Evolutionary conservation across 139 green algal genomes (phyloP).

Genomic region (Chlorella ohadii): DNA sequence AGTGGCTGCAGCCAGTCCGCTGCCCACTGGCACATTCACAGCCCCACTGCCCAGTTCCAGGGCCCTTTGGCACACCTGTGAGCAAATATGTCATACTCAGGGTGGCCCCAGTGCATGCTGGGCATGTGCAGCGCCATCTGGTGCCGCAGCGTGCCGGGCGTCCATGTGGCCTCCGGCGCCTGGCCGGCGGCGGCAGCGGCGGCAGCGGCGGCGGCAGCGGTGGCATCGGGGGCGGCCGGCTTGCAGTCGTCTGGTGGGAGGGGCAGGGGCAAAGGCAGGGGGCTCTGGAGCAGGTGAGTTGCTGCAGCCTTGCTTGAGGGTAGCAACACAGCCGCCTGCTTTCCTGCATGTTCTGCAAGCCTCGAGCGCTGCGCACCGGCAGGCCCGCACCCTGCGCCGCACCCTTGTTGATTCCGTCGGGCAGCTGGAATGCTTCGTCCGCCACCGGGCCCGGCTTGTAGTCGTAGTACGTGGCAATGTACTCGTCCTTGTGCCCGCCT

Average conservation of each 20-base stretch:
- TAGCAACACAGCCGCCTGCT: too few relatives aligned
- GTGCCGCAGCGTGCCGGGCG: neutral
- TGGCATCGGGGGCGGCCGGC: neutral
- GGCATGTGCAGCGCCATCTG: constrained; percentile 38
- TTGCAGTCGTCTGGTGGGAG: constrained; percentile 4
- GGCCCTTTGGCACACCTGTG: too few relatives aligned
- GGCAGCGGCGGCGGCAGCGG: neutral
- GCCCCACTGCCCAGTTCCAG: too few relatives aligned
- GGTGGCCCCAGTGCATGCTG: constrained; percentile 37
- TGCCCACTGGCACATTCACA: neutral
- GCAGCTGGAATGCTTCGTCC: constrained; percentile 36
- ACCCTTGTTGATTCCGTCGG: constrained; percentile 16
- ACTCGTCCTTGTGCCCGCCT: constrained; percentile 62
- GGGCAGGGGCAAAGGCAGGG: too few relatives aligned
- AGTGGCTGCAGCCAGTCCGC: neutral
- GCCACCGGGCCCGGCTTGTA: constrained; percentile 34
- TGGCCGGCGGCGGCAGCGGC: neutral
- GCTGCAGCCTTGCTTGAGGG: too few relatives aligned
- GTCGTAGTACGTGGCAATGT: constrained; percentile 40
- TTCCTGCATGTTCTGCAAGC: too few relatives aligned
- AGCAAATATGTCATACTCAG: constrained; percentile 53
- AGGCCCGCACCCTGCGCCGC: too few relatives aligned
- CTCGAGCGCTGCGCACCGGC: too few relatives aligned
- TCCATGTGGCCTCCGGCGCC: neutral
- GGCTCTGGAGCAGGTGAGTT: too few relatives aligned